A percentile compares a stretch with the other conserved stretches of the same genome.
These are phyloP conservation scores for Naumovozyma baii DNA, from an alignment of 805 yeast species.

Conservation along the genomic window DNA sequence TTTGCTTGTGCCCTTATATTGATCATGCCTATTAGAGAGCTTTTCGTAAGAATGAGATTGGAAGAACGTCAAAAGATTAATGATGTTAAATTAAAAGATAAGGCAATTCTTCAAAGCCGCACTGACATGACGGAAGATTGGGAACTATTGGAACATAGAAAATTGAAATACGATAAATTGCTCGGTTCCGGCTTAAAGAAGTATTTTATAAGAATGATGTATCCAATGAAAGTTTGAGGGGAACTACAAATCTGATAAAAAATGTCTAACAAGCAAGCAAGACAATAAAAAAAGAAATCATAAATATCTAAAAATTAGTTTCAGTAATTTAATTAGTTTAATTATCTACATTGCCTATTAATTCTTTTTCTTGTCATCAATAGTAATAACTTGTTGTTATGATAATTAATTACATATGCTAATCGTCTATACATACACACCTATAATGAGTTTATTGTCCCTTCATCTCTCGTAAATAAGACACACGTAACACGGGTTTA, in stretches of 20 bases:
- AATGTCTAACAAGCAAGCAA: no score
- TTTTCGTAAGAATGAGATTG: conserved; percentile 38
- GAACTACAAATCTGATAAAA: no score
- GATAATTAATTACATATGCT: no score
- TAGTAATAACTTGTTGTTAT: no score
- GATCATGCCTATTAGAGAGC: conserved; percentile 42
- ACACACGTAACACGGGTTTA: no score
- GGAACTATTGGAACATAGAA: conserved; percentile 8
- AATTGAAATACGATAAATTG: conserved; percentile 9
- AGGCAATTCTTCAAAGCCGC: neutral
- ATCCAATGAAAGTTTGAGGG: conserved; percentile 18
- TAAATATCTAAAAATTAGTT: no score
- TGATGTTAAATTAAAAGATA: neutral
- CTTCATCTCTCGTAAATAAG: neutral
- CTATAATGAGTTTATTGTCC: neutral
- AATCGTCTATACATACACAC: no score
- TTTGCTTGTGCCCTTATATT: conserved; percentile 37
- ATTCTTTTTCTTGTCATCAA: neutral
- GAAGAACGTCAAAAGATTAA: conserved; percentile 3
- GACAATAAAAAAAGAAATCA: no score
- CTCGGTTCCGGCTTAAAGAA: conserved; percentile 13
- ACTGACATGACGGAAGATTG: conserved; percentile 4
- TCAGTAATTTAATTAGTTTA: no score
- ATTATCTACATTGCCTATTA: no score
- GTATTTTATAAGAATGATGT: conserved; percentile 19